Evolutionary conservation across 192 early-diverging fungal genomes (phyloP).

Genomic region (Pilaira anomala): DNA sequence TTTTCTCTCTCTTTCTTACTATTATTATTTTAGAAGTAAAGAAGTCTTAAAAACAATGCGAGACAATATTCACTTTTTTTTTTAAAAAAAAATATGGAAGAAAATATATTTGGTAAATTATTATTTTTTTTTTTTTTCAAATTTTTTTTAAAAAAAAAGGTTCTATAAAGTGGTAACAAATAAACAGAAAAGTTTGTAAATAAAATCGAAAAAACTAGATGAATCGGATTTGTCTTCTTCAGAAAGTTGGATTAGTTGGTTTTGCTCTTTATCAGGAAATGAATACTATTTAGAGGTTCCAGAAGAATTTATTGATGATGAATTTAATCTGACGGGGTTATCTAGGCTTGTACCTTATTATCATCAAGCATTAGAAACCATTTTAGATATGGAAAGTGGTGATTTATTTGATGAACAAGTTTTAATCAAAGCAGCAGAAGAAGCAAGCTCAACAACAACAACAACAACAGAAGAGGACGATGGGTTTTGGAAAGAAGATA

Average conservation of each 20-base stretch:
- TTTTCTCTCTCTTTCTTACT: background rate
- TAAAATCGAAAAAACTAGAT: background rate
- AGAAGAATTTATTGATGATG: constrained; percentile 87
- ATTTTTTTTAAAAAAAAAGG: too few species aligned
- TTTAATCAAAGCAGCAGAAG: too few species aligned
- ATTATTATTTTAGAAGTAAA: too few species aligned
- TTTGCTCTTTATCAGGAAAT: constrained; percentile 67
- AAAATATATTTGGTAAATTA: too few species aligned
- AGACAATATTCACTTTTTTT: too few species aligned
- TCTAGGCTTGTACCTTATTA: constrained; percentile 77
- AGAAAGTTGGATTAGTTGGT: constrained; percentile 68
- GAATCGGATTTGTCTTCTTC: constrained; percentile 14
- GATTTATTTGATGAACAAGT: constrained; percentile 21
- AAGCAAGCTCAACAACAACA: background rate
- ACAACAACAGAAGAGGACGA: constrained; percentile 19
- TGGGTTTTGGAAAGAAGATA: constrained; percentile 27
- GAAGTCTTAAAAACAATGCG: too few species aligned
- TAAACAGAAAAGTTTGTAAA: too few species aligned
- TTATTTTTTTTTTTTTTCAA: too few species aligned
- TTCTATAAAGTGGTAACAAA: too few species aligned
- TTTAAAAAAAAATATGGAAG: too few species aligned
- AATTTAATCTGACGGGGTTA: constrained; percentile 96
- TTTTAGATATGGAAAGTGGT: constrained; percentile 73
- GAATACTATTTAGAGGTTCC: constrained; percentile 76
- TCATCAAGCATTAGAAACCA: constrained; percentile 88